A percentile compares a stretch with the other conserved stretches of the same genome.
phyloP scores from a whole-genome alignment of 805 yeast genomes.

The Diddensiella santjacobensis region DNA sequence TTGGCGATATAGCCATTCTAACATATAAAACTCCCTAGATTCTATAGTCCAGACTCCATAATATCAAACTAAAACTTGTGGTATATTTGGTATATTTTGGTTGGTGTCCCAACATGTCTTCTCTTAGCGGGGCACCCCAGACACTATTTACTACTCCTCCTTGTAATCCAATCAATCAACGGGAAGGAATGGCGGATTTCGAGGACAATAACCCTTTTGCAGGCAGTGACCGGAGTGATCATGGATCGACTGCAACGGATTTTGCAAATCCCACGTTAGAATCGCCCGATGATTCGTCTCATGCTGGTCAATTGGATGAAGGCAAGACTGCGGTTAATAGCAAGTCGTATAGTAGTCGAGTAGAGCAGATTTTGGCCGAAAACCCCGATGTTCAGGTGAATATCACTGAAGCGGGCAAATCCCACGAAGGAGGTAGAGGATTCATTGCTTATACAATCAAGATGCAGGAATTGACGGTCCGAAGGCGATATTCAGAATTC shows the following conservation, averaged over 20 bases:
- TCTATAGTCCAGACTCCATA: too few species aligned
- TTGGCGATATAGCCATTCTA: constrained; percentile 51
- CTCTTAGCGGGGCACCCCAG: too few species aligned
- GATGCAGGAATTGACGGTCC: constrained; percentile 57
- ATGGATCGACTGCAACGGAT: constrained; percentile 17
- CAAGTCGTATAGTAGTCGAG: constrained; percentile 27
- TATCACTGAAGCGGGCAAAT: constrained; percentile 81
- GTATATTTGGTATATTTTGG: too few species aligned
- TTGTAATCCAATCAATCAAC: too few species aligned
- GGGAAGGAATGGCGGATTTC: constrained; percentile 36
- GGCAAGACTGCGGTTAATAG: background rate
- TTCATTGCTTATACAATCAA: constrained; percentile 81
- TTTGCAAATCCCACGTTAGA: constrained; percentile 6
- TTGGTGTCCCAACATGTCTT: too few species aligned
- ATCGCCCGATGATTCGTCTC: background rate
- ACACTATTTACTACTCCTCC: too few species aligned
- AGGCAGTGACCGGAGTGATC: constrained; percentile 26
- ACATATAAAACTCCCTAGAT: constrained; percentile 49
- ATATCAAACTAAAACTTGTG: too few species aligned
- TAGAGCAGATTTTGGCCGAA: constrained; percentile 33
- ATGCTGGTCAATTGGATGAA: background rate
- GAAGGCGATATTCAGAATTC: constrained; percentile 89
- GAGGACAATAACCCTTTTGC: constrained; percentile 46
- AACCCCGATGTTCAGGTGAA: constrained; percentile 35
- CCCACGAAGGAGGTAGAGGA: constrained; percentile 73